Conservation (phyloP, 2,329 filamentous ascomycete species). For the Septoria linicola region DNA sequence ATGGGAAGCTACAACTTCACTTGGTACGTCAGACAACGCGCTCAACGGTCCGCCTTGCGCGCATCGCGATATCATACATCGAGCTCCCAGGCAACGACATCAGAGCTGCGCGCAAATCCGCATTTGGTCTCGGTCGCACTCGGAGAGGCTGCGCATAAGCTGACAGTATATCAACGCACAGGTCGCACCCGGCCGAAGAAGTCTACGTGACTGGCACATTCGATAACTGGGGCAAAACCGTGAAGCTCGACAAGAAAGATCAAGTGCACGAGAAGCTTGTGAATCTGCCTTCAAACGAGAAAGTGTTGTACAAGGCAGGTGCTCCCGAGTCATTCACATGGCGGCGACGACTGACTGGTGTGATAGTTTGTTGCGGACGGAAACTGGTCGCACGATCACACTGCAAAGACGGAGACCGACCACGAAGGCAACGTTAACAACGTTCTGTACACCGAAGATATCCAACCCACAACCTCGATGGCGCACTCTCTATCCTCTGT, state of each 20-base stretch:
- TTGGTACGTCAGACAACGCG: constrained; percentile 56
- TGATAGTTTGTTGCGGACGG: constrained; percentile 91
- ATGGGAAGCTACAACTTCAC: constrained; percentile 71
- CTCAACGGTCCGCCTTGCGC: neutral
- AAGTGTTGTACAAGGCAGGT: constrained; percentile 91
- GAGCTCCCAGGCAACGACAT: constrained; percentile 12
- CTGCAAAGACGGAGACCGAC: constrained; percentile 79
- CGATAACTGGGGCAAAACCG: constrained; percentile 86
- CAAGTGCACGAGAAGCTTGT: constrained; percentile 78
- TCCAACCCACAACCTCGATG: constrained; percentile 54
- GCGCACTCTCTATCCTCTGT: constrained; percentile 55
- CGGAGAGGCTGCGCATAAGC: constrained; percentile 18
- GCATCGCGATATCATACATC: constrained; percentile 2
- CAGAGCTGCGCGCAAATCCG: constrained; percentile 21
- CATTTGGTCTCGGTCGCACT: constrained; percentile 5
- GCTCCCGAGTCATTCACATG: neutral
- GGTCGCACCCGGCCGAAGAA: constrained; percentile 68
- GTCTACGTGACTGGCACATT: constrained; percentile 96
- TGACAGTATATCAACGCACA: constrained; percentile 20
- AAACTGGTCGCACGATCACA: constrained; percentile 80
- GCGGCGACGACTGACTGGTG: constrained; percentile 12
- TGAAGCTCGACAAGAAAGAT: constrained; percentile 75
- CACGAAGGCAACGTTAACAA: constrained; percentile 87
- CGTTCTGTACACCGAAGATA: constrained; percentile 74
- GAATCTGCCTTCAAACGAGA: constrained; percentile 63